Conservation (phyloP, 441 rosid species). For the Manihot esculenta region DNA sequence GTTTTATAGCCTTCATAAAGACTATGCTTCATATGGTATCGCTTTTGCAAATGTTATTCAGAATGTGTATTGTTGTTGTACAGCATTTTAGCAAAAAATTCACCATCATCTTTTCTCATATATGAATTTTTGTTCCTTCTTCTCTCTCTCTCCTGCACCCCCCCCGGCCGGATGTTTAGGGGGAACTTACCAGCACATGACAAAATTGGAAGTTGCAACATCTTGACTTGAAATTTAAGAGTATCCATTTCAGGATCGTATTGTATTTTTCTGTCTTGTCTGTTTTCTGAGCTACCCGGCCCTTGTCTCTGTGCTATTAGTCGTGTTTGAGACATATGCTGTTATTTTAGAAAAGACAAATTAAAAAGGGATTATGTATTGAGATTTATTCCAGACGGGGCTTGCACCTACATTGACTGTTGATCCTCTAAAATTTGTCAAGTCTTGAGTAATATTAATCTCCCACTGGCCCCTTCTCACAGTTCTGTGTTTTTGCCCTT, state of each 20-base stretch:
- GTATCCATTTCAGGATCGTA: neutral
- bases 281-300: neutral
- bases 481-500: conserved; percentile 9
- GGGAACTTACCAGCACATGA: neutral
- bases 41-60: neutral
- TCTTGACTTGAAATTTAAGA: neutral
- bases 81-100: neutral
- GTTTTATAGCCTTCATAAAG: neutral
- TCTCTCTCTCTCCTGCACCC: neutral
- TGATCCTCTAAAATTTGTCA: neutral
- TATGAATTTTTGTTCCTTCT: neutral
- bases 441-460: neutral
- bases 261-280: neutral
- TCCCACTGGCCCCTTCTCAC: too few species aligned
- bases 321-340: neutral
- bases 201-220: neutral
- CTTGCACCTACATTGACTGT: neutral
- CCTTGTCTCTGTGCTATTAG: neutral
- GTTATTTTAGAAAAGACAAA: neutral
- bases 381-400: neutral
- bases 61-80: neutral
- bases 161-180: neutral
- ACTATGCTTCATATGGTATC: neutral
- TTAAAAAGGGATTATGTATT: too few species aligned
- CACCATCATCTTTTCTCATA: too few species aligned